Conservation (phyloP, 805 yeast genomes). For the Wickerhamomyces alni region DNA sequence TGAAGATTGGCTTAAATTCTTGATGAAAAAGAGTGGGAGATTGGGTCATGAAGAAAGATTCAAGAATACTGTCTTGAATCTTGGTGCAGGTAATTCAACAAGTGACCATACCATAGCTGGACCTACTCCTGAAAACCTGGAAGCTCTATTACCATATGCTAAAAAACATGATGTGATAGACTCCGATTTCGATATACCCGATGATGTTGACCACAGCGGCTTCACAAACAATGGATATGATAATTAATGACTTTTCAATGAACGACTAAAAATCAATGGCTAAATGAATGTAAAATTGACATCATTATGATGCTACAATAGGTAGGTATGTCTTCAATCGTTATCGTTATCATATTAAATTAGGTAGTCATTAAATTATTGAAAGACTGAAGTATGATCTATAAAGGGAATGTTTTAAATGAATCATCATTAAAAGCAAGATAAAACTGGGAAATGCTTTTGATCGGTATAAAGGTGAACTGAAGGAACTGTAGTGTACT, state of each 20-base stretch:
- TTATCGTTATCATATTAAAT: neutral
- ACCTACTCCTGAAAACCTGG: conserved; percentile 10
- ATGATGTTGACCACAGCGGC: neutral
- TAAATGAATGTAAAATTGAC: too few species aligned
- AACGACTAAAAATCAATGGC: neutral
- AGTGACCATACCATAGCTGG: conserved; percentile 16
- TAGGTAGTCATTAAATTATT: neutral
- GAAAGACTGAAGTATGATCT: neutral
- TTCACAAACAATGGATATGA: neutral
- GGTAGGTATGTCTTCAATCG: too few species aligned
- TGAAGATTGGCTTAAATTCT: conserved; percentile 32
- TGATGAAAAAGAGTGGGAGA: conserved; percentile 24
- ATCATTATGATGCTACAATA: too few species aligned
- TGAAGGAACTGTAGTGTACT: too few species aligned
- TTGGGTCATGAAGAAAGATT: conserved; percentile 14
- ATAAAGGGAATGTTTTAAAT: neutral
- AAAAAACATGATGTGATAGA: neutral
- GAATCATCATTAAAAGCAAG: neutral
- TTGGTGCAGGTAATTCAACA: conserved; percentile 2
- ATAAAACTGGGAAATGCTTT: neutral
- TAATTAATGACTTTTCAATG: neutral
- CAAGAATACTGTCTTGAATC: conserved; percentile 16
- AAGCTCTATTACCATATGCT: conserved; percentile 13
- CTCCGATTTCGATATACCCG: neutral
- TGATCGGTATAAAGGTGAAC: too few species aligned